phyloP scores from a whole-genome alignment of 2,329 filamentous ascomycete species.

The Colletotrichum cereale region DNA sequence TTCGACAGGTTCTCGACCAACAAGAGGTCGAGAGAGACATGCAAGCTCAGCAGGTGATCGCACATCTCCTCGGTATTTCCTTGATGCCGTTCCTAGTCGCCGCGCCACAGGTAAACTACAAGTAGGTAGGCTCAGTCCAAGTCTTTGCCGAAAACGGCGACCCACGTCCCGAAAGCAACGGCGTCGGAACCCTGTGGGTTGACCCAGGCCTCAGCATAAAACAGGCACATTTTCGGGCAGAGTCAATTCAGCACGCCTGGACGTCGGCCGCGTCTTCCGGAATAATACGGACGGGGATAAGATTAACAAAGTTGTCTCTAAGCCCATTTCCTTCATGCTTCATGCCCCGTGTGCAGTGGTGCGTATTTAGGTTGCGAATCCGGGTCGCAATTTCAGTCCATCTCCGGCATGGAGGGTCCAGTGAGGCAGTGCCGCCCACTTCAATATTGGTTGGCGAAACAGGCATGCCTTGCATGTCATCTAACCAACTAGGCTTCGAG shows the following conservation, averaged over 20 bases:
- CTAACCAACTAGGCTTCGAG: background rate
- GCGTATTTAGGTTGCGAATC: background rate
- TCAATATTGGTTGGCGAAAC: constrained; percentile 17
- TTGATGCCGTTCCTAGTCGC: background rate
- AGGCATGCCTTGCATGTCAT: constrained; percentile 1
- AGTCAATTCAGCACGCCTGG: background rate
- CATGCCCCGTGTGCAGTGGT: background rate
- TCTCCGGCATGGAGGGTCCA: constrained; percentile 16
- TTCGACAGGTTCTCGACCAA: background rate
- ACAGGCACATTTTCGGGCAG: background rate
- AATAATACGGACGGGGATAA: background rate
- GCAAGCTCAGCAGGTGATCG: background rate
- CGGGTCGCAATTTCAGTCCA: constrained; percentile 5
- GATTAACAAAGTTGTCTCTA: background rate
- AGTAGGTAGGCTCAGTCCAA: background rate
- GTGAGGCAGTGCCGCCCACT: constrained; percentile 31
- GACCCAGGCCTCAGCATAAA: background rate
- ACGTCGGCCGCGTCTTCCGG: background rate
- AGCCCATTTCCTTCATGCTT: background rate
- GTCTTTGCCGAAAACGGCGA: background rate
- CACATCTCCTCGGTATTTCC: background rate
- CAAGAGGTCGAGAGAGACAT: background rate
- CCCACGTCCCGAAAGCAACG: background rate
- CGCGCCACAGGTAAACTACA: background rate
- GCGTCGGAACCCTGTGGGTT: background rate